Evolutionary conservation across 208 protist species (phyloP).

Genomic region (Acanthamoeba rhysodes): DNA sequence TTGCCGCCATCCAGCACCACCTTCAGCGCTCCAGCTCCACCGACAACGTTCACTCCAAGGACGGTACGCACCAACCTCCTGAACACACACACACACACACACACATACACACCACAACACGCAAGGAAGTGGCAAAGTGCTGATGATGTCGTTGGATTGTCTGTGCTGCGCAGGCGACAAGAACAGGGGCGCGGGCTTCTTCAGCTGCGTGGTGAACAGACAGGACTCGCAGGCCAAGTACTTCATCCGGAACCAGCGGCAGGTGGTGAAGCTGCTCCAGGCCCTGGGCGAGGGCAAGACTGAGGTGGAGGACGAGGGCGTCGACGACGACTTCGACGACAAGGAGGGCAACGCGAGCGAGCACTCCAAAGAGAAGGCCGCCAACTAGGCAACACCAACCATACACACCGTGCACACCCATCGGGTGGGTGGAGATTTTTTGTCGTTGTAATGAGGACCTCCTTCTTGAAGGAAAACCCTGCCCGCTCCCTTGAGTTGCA

Average conservation of each 20-base stretch:
- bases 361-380: conserved; percentile 32
- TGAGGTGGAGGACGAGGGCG: conserved; percentile 50
- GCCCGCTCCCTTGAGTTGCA: too few relatives aligned
- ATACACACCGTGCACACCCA: too few relatives aligned
- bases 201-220: conserved; percentile 68
- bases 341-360: conserved; percentile 5
- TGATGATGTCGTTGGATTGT: background rate
- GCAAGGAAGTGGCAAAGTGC: background rate
- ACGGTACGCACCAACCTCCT: background rate
- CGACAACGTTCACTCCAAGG: background rate
- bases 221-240: conserved; percentile 75
- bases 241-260: conserved; percentile 71
- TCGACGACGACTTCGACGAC: conserved; percentile 40
- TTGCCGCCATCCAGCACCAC: conserved; percentile 56
- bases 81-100: background rate
- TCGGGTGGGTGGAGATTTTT: background rate
- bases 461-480: too few relatives aligned
- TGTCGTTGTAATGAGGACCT: too few relatives aligned
- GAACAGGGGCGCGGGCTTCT: conserved; percentile 44
- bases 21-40: conserved; percentile 30
- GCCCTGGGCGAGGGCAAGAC: conserved; percentile 57
- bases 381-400: background rate
- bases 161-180: background rate
- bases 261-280: conserved; percentile 61
- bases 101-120: too few relatives aligned